phyloP scores from a whole-genome alignment of 106 monocot species.

The Dendrobium nobile region DNA sequence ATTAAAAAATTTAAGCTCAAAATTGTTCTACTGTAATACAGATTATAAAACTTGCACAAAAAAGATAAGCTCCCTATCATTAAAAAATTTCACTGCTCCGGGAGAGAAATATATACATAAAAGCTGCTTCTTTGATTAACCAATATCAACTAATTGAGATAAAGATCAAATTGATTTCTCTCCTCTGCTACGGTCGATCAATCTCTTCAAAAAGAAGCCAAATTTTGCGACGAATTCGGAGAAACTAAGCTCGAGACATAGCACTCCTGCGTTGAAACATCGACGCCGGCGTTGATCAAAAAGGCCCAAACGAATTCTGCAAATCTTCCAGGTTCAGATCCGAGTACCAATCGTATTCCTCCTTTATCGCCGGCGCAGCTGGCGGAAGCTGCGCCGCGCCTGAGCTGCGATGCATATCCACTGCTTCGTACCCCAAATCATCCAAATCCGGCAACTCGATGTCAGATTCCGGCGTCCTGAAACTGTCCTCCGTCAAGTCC shows the following conservation, averaged over 20 bases:
- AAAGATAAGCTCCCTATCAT: too few species aligned
- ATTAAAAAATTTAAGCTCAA: too few species aligned
- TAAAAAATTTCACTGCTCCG: not conserved
- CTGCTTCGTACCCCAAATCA: not conserved
- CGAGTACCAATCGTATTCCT: constrained; percentile 6
- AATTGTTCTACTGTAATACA: too few species aligned
- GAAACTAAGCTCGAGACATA: not conserved
- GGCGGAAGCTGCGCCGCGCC: not conserved
- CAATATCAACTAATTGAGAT: not conserved
- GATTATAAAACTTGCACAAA: too few species aligned
- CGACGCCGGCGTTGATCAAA: not conserved
- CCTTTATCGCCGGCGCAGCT: not conserved
- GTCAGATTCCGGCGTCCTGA: constrained; percentile 30
- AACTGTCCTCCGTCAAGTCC: constrained; percentile 13
- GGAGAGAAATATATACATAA: not conserved
- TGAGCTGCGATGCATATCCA: not conserved
- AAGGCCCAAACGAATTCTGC: constrained; percentile 5
- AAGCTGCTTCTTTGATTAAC: not conserved
- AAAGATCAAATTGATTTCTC: not conserved
- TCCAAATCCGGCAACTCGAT: constrained; percentile 20
- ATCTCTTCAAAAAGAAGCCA: not conserved
- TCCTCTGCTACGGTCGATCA: not conserved
- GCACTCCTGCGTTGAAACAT: not conserved
- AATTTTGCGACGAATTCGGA: not conserved
- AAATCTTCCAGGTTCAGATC: constrained; percentile 8